A percentile compares a stretch with the other conserved stretches of the same genome.
Evolutionary conservation across 1,284 basidiomycete genomes (phyloP).

Genomic region (Schizophyllum commune): DNA sequence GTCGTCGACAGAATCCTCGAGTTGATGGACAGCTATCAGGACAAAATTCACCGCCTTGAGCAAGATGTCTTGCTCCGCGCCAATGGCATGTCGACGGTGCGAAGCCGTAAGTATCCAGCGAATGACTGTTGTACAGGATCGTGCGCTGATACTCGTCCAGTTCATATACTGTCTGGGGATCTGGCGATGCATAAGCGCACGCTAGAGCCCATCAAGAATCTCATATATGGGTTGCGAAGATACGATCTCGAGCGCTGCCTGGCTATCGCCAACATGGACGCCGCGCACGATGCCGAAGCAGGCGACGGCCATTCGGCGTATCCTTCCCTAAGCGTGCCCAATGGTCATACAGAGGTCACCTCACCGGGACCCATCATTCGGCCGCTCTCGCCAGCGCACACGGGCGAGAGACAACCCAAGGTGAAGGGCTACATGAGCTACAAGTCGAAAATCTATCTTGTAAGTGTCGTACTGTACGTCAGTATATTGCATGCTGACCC

Average conservation of each 20-base stretch:
- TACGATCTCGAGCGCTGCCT: constrained; percentile 54
- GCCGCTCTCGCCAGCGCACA: constrained; percentile 41
- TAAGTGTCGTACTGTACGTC: constrained; percentile 19
- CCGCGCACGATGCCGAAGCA: no score
- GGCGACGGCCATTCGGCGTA: no score
- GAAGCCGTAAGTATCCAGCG: no score
- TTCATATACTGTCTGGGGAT: constrained; percentile 64
- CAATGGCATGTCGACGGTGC: no score
- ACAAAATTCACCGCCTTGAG: constrained; percentile 53
- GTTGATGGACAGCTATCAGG: constrained; percentile 61
- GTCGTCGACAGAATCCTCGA: constrained; percentile 59
- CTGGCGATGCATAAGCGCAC: constrained; percentile 63
- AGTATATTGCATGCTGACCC: neutral
- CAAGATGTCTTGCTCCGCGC: constrained; percentile 40
- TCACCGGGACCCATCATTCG: constrained; percentile 14
- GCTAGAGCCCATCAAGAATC: constrained; percentile 50
- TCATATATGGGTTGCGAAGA: constrained; percentile 55
- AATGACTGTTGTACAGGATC: no score
- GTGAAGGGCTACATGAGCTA: constrained; percentile 53
- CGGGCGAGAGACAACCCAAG: constrained; percentile 14
- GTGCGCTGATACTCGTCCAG: constrained; percentile 46
- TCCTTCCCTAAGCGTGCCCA: no score
- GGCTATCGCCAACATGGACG: no score
- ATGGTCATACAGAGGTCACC: no score
- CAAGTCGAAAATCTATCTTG: constrained; percentile 61